Base-by-base conservation (phyloP, 768 basidiomycete genomes). In the Phylloporus arenicola region DNA sequence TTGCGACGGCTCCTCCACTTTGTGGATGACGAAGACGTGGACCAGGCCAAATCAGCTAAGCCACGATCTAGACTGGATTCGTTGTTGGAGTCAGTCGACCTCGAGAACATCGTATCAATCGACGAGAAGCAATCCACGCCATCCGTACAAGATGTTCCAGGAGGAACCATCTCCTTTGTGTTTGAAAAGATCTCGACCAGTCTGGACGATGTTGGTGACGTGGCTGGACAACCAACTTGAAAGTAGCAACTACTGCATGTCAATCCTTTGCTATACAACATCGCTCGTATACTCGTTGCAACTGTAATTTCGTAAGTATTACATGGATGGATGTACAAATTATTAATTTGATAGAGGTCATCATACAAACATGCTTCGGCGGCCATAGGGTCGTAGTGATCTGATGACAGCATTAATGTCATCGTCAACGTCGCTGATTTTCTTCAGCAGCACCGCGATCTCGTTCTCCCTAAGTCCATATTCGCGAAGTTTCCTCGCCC, bases 131-230 rank as follows among this genome's bases (percentile, higher is more conserved):
- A 57, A 44, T 57, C 70, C 8, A 64, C 68, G 5, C 62, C 68
- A 5, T 70, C 77, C 22, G 70, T 84, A 12, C 72, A 77, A 6
- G 65, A 70, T 42, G 62, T 79, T 17, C 73, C 79, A 7, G 85
- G 83, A 3, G 89, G 89, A 0, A 82, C 84, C 2, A 66, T 91
- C 16, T 84, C 86, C 8, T 90, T 86, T 61, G 58, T 92, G 12
- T 92, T 92, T 56, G 85, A 88, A 63, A 83, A 75, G 58, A 75
- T 68, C 31, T 73, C 77, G 20, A 55, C 51, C 4, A 55, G 27
- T 24, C 29, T 58, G 30, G 50, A 50, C 45, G 30, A 48, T 43
- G 45, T 20, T 17, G 52, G 29, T 4, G 42, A 53, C 27, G 31
- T 3, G 33, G 24, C 39, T 34, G 34, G 48, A 25, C 17, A 43